Conservation (phyloP, 768 basidiomycete species). For the Lactarius hatsudake region DNA sequence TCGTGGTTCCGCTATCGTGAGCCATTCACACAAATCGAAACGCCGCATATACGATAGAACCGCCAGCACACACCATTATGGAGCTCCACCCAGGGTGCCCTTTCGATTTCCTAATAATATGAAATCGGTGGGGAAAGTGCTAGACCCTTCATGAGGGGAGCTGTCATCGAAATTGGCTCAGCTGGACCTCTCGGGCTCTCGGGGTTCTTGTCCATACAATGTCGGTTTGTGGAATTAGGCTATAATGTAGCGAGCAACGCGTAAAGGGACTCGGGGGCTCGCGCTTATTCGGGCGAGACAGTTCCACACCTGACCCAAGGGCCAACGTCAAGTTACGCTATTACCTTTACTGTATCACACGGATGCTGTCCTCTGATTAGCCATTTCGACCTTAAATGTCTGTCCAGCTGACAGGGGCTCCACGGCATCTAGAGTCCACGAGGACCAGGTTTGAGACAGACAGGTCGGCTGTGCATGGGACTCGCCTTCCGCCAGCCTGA, state of each 20-base stretch:
- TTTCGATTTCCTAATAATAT: slow-evolving; percentile 7
- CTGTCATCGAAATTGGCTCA: not conserved
- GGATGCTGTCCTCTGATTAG: slow-evolving; percentile 17
- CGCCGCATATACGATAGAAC: slow-evolving; percentile 10
- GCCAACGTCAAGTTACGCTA: slow-evolving; percentile 4
- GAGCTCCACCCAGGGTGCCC: not conserved
- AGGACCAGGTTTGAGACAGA: slow-evolving; percentile 6
- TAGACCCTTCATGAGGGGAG: not conserved
- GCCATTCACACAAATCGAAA: not conserved
- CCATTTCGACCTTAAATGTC: slow-evolving; percentile 20
- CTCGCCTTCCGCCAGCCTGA: not conserved
- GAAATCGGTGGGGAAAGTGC: slow-evolving; percentile 14
- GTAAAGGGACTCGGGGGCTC: slow-evolving; percentile 11
- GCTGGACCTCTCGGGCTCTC: not conserved
- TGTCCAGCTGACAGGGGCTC: slow-evolving; percentile 21
- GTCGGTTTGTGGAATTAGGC: not conserved
- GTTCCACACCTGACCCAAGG: slow-evolving; percentile 15
- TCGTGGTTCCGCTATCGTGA: not conserved
- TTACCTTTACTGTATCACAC: slow-evolving; percentile 12
- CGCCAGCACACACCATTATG: not conserved
- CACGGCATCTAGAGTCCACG: slow-evolving; percentile 12
- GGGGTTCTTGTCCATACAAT: not conserved
- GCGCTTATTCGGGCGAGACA: not conserved
- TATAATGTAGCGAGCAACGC: not conserved
- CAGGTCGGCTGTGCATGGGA: slow-evolving; percentile 6